A percentile compares a stretch with the other conserved stretches of the same genome.
These are phyloP conservation scores for Salix arbutifolia DNA, from an alignment of 345 rosid species.

Conservation along the genomic window DNA sequence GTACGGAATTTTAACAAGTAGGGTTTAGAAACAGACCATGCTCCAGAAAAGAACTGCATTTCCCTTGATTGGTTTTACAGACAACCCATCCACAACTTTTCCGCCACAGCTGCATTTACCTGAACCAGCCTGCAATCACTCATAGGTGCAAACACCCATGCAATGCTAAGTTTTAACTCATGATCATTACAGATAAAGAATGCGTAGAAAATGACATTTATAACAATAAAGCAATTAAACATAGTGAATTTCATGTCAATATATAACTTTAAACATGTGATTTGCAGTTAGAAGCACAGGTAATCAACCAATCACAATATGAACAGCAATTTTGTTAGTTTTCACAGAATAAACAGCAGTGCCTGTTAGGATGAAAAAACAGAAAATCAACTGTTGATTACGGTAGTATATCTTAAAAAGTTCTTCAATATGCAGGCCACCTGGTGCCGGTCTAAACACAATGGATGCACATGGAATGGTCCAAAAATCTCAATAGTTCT, in stretches of 20 bases:
- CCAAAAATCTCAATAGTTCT: neutral
- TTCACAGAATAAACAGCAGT: neutral
- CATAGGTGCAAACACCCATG: neutral
- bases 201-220: neutral
- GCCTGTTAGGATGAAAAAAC: neutral
- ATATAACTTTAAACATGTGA: neutral
- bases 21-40: conserved; percentile 61
- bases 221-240: neutral
- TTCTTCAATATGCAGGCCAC: neutral
- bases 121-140: conserved; percentile 66
- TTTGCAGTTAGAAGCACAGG: neutral
- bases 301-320: neutral
- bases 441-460: neutral
- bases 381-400: neutral
- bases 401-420: neutral
- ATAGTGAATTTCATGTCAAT: too few species aligned
- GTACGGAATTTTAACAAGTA: neutral
- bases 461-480: neutral
- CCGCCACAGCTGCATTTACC: conserved; percentile 88
- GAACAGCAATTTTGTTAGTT: neutral
- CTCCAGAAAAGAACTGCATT: conserved; percentile 97
- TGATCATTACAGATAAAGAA: neutral
- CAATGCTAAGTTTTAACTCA: neutral
- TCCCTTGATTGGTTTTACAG: conserved; percentile 88
- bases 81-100: conserved; percentile 60